Evolutionary conservation across 306 rosid genomes (phyloP), one percentile per base, ranked within the genome.

Genomic region (Abrus precatorius): DNA sequence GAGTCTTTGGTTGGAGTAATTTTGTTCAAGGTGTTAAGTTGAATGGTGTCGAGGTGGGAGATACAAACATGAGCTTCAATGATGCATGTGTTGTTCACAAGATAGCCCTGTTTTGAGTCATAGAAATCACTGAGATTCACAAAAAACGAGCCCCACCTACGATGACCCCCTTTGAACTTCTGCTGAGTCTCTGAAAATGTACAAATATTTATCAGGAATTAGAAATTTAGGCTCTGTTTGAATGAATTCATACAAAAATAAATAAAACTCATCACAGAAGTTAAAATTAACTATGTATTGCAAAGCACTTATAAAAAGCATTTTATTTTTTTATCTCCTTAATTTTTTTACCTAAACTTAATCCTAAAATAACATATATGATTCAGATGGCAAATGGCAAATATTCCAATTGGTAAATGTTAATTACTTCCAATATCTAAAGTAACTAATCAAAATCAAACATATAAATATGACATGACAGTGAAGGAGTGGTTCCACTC

Each of bases 141-240:
- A 72, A 94, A 92, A 56, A 82, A 74, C 27, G 97, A 90, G 47
- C 98, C 98, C 98, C 98, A 94, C 70, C 92, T 90, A 55, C 97
- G 90, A 84, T 92, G 86, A 75, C 98, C 89, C 28, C 90, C 90
- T 73, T 91, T 94, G 87, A 93, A 93, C 76, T 89, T 93, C 79
- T 93, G 97, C 5, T 87, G 90, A 9, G 98, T 90, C 82, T 91
- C 98, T 93, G 77, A 70, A 53, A 33, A 49, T 13, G 33, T 62
- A 61, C 13, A 20, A 77, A 79, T 6, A 41, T 3, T 41, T 12
- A 38, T 54, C 55, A 65, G 41, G 66, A 40, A 12, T 34, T 60
- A 65, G 28, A 30, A 29, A 29, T 69, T 63, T 63, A 36, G 59
- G 20, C 20, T 20, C 20, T 20, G 20, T 20, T 20, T 20, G 20